These are phyloP conservation scores for Kluyveromyces sp. DNA, from an alignment of 1,139 yeast species.

Conservation along the genomic window DNA sequence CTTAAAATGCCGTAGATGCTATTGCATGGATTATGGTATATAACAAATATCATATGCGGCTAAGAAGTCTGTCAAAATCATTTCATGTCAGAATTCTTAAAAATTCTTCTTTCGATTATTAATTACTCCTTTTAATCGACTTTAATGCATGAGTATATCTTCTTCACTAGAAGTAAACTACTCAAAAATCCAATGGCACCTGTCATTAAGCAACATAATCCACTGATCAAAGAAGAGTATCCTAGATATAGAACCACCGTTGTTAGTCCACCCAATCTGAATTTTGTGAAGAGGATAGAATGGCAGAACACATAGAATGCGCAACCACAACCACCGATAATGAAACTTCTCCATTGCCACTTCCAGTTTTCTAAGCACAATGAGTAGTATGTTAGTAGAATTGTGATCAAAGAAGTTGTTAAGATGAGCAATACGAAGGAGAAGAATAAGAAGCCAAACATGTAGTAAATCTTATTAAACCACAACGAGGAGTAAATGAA, in stretches of 20 bases:
- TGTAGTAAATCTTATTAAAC: constrained; percentile 90
- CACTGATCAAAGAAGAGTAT: constrained; percentile 69
- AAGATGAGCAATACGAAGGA: constrained; percentile 75
- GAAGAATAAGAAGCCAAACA: constrained; percentile 94
- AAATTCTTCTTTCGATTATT: background rate
- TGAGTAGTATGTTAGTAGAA: constrained; percentile 74
- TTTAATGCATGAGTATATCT: constrained; percentile 77
- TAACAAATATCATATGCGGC: too few species aligned
- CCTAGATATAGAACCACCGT: constrained; percentile 78
- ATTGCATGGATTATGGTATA: too few species aligned
- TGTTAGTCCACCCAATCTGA: constrained; percentile 63
- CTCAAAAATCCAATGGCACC: constrained; percentile 84
- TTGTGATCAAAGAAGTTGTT: constrained; percentile 75
- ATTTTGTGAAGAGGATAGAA: constrained; percentile 65
- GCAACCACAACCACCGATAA: constrained; percentile 79
- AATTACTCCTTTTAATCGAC: constrained; percentile 44
- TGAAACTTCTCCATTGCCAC: constrained; percentile 96
- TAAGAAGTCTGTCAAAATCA: too few species aligned
- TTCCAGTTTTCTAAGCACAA: constrained; percentile 86
- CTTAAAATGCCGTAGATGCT: too few species aligned
- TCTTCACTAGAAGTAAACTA: constrained; percentile 65
- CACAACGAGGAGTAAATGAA: constrained; percentile 81
- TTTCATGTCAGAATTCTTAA: background rate
- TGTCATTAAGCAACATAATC: constrained; percentile 69
- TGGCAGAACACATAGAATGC: constrained; percentile 78